Percentiles rank a stretch among this genome's conserved stretches.
Conservation (phyloP, 225 moss, liverwort and hornwort species). For the Pseudoscleropodium purum region DNA sequence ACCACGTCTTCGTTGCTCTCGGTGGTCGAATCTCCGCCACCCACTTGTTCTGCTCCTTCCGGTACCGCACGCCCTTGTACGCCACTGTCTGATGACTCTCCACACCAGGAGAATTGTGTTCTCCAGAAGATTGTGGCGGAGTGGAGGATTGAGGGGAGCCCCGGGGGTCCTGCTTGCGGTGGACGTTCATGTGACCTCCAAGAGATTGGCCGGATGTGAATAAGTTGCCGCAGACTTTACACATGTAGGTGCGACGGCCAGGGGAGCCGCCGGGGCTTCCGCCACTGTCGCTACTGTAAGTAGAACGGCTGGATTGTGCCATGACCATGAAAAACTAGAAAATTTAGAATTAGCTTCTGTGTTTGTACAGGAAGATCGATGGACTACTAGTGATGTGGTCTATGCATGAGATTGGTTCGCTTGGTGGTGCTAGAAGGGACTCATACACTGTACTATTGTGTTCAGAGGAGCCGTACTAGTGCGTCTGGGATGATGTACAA, state of each 20-base stretch:
- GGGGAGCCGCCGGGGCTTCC: slow-evolving; percentile 2
- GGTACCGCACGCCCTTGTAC: slow-evolving; percentile 34
- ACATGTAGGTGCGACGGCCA: background rate
- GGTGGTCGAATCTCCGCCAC: slow-evolving; percentile 40
- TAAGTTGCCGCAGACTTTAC: slow-evolving; percentile 17
- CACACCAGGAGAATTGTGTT: background rate
- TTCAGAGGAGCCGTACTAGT: no score
- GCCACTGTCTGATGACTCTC: background rate
- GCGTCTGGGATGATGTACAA: background rate
- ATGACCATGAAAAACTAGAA: background rate
- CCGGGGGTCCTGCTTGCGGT: slow-evolving; percentile 3
- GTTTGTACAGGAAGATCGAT: background rate
- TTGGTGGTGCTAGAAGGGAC: background rate
- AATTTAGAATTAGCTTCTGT: background rate
- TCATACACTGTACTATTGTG: background rate
- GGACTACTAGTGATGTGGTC: background rate
- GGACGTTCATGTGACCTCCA: slow-evolving; percentile 43
- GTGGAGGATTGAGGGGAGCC: background rate
- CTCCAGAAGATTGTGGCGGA: background rate
- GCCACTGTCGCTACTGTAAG: slow-evolving; percentile 11
- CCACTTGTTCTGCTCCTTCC: slow-evolving; percentile 32
- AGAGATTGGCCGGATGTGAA: slow-evolving; percentile 25
- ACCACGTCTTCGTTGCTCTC: slow-evolving; percentile 13
- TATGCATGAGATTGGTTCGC: background rate
- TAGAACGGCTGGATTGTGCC: background rate